phyloP scores from a whole-genome alignment of 2,329 filamentous ascomycete genomes.

The Scytalidium sp. region DNA sequence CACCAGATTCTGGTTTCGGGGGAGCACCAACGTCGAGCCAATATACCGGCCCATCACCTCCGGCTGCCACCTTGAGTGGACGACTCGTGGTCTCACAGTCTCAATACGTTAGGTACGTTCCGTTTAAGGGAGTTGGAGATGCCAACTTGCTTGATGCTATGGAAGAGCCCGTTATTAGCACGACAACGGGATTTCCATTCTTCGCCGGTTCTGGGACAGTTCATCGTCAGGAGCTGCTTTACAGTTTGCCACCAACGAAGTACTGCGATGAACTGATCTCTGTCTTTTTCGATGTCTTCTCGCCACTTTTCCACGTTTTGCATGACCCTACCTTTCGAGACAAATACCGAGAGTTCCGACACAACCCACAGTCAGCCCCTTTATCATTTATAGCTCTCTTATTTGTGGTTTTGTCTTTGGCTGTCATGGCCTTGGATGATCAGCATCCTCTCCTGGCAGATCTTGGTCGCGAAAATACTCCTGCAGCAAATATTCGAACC shows the following conservation, averaged over 20 bases:
- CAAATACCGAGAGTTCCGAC: slow-evolving; percentile 8
- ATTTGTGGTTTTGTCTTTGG: slow-evolving; percentile 11
- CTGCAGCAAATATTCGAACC: slow-evolving; percentile 7
- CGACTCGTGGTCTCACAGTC: neutral
- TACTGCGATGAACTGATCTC: slow-evolving; percentile 12
- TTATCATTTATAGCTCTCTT: slow-evolving; percentile 11
- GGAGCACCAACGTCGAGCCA: neutral
- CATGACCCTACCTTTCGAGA: slow-evolving; percentile 13
- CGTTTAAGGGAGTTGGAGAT: neutral
- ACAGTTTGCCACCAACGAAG: slow-evolving; percentile 8
- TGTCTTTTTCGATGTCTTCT: slow-evolving; percentile 11
- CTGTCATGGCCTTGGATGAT: slow-evolving; percentile 11
- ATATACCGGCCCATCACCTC: neutral
- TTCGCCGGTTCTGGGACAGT: neutral
- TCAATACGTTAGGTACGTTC: neutral
- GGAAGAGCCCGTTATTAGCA: neutral
- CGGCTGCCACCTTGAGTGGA: neutral
- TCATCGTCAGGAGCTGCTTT: slow-evolving; percentile 5
- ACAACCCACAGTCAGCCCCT: slow-evolving; percentile 5
- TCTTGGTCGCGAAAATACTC: slow-evolving; percentile 4
- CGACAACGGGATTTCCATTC: neutral
- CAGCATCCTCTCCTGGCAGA: slow-evolving; percentile 9
- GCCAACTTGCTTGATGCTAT: neutral
- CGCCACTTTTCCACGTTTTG: slow-evolving; percentile 12
- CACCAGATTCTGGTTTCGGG: neutral